A percentile compares a stretch with the other conserved stretches of the same genome.
These are phyloP conservation scores for Eucalyptus marginata DNA, from an alignment of 345 rosid species.

Conservation along the genomic window DNA sequence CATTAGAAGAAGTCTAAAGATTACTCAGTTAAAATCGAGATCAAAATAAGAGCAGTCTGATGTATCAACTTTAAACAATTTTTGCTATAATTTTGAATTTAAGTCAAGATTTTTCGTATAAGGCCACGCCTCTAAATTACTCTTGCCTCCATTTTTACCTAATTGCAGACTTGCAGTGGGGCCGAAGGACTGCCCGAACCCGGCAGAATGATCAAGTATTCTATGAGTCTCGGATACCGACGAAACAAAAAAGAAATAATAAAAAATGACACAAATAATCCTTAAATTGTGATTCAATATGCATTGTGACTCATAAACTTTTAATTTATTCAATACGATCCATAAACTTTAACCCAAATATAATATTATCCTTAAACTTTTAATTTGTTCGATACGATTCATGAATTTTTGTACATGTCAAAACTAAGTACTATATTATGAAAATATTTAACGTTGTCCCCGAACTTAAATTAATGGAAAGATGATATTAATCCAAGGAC, in stretches of 20 bases:
- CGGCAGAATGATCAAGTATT: not conserved
- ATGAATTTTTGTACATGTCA: not conserved
- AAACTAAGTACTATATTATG: not conserved
- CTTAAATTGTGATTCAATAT: not conserved
- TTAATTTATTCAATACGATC: not conserved
- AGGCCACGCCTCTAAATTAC: not conserved
- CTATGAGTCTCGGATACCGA: not conserved
- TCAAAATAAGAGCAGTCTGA: not conserved
- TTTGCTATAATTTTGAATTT: not conserved
- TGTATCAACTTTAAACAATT: not conserved
- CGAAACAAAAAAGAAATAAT: not conserved
- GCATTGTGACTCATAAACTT: not conserved
- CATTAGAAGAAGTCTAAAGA: not conserved
- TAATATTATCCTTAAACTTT: not conserved
- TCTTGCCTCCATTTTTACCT: not conserved
- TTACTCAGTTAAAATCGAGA: not conserved
- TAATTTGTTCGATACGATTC: not conserved
- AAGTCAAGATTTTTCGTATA: not conserved
- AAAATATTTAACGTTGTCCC: too few species aligned
- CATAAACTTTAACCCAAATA: rapidly evolving
- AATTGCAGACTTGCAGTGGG: not conserved
- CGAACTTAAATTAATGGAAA: too few species aligned
- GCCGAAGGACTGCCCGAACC: not conserved
- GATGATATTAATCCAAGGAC: too few species aligned
- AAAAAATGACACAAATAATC: not conserved